Evolutionary conservation across 2,329 filamentous ascomycete species (phyloP), one percentile per base, ranked within the genome.

Genomic region (Cryphonectria carpinicola): DNA sequence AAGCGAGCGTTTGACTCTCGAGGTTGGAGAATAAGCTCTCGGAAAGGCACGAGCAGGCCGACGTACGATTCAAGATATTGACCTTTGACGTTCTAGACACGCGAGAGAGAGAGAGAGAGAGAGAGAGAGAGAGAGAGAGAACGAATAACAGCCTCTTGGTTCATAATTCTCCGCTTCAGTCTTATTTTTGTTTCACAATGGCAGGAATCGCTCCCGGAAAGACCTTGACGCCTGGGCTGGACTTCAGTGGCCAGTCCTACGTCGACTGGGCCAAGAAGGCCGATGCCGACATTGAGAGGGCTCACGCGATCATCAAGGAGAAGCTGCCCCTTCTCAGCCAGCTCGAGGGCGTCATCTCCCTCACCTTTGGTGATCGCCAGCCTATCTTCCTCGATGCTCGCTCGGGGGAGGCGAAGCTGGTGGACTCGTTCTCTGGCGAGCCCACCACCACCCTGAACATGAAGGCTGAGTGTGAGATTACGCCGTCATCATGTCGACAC

Each of bases 311-410:
- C 39, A 77, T 77, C 67, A 70, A 71, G 61, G 71, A 75, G 65
- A 76, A 75, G 43, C 68, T 76, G 19, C 74, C 75, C 5, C 54
- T 73, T 37, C 72, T 76, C n/a, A 60, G 70, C 32, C 67, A 76
- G 49, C 67, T 76, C n/a, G 71, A 75, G 13, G 74, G 72, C 37
- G 70, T 76, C n/a, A 58, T 76, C 39, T 71, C 70, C 19, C 41
- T 75, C 35, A 67, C 73, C 19, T 71, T 76, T 67, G 74, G 72
- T 35, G 73, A 71, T 35, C 66, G 66, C 22, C 58, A 72, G 3
- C 75, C 76, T 1, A 66, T 78, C 65, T 77, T 75, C 68, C 70
- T 78, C 41, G 76, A 77, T 68, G 75, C 75, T 8, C 74, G 76
- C 13, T 68, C 66, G 10, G 69, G 72, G 7, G 68, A 70, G 17